A percentile compares a stretch with the other conserved stretches of the same genome.
phyloP scores from a whole-genome alignment of 352 stramenopile species.

The Phytophthora pinifolia region DNA sequence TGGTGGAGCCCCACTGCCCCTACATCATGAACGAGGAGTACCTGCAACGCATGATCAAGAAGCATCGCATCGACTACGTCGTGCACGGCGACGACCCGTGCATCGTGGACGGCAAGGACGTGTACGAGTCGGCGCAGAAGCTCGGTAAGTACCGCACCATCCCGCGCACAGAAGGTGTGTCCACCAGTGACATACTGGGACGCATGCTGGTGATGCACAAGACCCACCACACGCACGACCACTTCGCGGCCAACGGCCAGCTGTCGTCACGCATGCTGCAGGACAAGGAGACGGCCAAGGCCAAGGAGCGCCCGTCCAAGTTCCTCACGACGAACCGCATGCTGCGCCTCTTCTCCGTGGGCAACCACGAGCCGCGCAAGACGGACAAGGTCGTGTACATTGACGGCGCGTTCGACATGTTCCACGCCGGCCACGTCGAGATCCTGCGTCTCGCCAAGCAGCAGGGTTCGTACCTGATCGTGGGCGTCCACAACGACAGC shows the following conservation, averaged over 20 bases:
- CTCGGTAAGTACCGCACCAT: conserved; percentile 97
- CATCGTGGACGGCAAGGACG: conserved; percentile 98
- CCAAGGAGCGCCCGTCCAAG: conserved; percentile 85
- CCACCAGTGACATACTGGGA: conserved; percentile 98
- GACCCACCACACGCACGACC: conserved; percentile 89
- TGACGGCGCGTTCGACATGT: conserved; percentile 98
- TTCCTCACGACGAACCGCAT: conserved; percentile 97
- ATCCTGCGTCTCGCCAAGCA: conserved; percentile 94
- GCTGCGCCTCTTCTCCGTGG: conserved; percentile 91
- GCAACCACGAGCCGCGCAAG: conserved; percentile 87
- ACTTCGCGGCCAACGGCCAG: conserved; percentile 70
- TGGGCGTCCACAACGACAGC: conserved; percentile 95
- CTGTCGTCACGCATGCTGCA: conserved; percentile 71
- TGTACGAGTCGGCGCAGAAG: conserved; percentile 97
- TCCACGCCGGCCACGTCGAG: conserved; percentile 97
- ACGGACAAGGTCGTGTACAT: conserved; percentile 97
- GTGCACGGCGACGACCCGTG: conserved; percentile 99
- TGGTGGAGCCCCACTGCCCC: conserved; percentile 96
- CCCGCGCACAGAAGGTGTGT: conserved; percentile 95
- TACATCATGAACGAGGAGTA: conserved; percentile 99
- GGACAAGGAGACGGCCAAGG: conserved; percentile 32
- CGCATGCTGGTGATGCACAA: conserved; percentile 97
- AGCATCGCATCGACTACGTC: conserved; percentile 98
- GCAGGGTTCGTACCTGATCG: conserved; percentile 95
- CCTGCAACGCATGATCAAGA: conserved; percentile 96